Conservation (phyloP, 768 basidiomycete species). For the Punctularia strigosozonata region DNA sequence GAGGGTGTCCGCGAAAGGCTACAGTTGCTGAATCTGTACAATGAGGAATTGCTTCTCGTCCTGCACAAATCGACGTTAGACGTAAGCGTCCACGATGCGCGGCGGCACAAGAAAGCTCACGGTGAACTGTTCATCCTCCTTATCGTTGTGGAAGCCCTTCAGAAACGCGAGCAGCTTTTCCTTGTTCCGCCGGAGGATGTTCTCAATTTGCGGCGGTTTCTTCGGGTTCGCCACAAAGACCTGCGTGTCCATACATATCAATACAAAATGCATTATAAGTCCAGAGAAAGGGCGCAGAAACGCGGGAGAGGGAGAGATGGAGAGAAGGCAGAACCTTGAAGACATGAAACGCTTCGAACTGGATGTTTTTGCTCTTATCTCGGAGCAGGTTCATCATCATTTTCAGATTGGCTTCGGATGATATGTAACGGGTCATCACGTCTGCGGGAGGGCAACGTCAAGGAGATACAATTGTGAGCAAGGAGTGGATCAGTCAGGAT, state of each 20-base stretch:
- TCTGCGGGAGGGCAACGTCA: too few species aligned
- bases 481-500: too few species aligned
- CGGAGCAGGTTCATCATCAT: conserved; percentile 99
- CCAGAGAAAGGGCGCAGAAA: not conserved
- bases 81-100: conserved; percentile 3
- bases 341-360: conserved; percentile 99
- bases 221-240: conserved; percentile 99
- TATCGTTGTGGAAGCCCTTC: conserved; percentile 94
- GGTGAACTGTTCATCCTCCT: conserved; percentile 96
- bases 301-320: not conserved
- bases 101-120: conserved; percentile 24
- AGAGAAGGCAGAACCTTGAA: conserved; percentile 65
- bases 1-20: too few species aligned
- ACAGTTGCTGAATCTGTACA: conserved; percentile 78
- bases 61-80: conserved; percentile 17
- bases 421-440: conserved; percentile 97
- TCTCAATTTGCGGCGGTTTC: conserved; percentile 92
- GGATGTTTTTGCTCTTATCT: conserved; percentile 99
- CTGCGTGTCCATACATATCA: conserved; percentile 31
- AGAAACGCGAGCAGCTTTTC: conserved; percentile 86
- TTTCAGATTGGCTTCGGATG: conserved; percentile 92
- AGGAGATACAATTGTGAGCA: too few species aligned
- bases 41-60: conserved; percentile 97
- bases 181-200: conserved; percentile 85
- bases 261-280: not conserved